Base-by-base conservation (phyloP, 495 filamentous ascomycete species). In the Apiosordaria backusii region DNA sequence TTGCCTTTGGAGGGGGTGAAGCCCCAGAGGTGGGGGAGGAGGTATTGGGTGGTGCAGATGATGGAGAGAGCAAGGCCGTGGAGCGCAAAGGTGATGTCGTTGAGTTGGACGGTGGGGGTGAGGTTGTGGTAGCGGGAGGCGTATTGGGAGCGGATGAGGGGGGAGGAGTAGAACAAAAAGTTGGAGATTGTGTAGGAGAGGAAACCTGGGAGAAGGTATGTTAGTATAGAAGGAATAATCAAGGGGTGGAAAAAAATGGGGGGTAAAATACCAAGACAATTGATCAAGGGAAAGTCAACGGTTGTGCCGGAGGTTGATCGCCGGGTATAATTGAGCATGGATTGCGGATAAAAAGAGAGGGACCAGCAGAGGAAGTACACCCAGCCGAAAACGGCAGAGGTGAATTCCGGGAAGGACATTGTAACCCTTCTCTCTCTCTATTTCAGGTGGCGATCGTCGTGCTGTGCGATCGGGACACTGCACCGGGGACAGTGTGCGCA, bases 261-360 rank as follows among this genome's bases (percentile, higher is more conserved):
- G 23, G 53, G 26, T 13, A 23, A 65, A 2, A 10, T 70, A 83
- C 81, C 93, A 4, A 96, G 77, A 2, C 86, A 82, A 72, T 99
- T 99, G 74, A 94, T 82, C 6, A 88, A 83, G 5, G 91, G 91
- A 72, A 92, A 97, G 75, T 97, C 92, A 60, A 95, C 87, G 0
- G 93, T 89, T 7, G 93, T 87, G 10, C 95, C 95, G 4, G 85
- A 83, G 4, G 93, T 97, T 3, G 92, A 89, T 24, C 83, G 82
- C 21, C 92, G 86, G 27, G 78, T 82, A 74, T 82, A 88, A 81
- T 96, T 99, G 64, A 87, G 83, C 50, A 93, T 75, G 0, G 89
- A 85, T 71, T 98, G 95, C 1, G 96, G 94, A 74, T 97, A 99
- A 79, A 97, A 98, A 15, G 92, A 96, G 50, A 89, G 74, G 1